Evolutionary conservation across 2,329 filamentous ascomycete genomes (phyloP), one percentile per base, ranked within the genome.

Genomic region (Grosmannia serpens): DNA sequence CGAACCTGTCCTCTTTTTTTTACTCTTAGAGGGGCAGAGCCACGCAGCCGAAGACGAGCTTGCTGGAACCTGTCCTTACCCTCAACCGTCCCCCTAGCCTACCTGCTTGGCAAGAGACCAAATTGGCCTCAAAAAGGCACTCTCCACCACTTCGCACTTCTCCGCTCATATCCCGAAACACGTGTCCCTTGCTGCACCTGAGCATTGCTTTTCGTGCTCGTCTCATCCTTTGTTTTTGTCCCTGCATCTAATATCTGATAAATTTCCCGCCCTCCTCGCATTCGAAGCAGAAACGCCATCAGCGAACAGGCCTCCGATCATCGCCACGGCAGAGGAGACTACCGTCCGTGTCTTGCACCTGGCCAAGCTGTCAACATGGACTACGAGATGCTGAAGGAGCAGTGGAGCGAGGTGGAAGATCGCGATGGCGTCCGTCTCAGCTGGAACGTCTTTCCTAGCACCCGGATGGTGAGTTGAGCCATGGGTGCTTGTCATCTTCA

Each of bases 361-460:
- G 44, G 20, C 27, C 26, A 13, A 26, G 44, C 49, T 29, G 41
- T 20, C 55, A 65, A 49, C 53, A 96, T 96, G 91, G 91, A 96
- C 72, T 95, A 90, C 79, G 91, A 96, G 73, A 82, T 85, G 65
- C 77, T 95, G 65, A 96, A 96, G 77, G 91, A 96, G 75, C 88
- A 92, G 77, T 96, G 91, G 91, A 90, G 87, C 69, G 91, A 96
- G 72, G 86, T 95, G 60, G 94, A 99, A 77, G 94, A 99, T 70
- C 86, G 89, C 66, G 94, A 99, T 84, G 94, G 94, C 62, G 84
- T 97, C 69, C 86, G 94, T 63, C 81, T 99, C 65, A 96, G 92
- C 75, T 99, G 94, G 94, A 99, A 99, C 72, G 95, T 95, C 62
- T 95, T 99, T 69, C 94, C 94, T 55, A 96, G 91, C 77, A 92